phyloP scores from a whole-genome alignment of 2,329 filamentous ascomycete species.

The Fusarium oligoseptatum region DNA sequence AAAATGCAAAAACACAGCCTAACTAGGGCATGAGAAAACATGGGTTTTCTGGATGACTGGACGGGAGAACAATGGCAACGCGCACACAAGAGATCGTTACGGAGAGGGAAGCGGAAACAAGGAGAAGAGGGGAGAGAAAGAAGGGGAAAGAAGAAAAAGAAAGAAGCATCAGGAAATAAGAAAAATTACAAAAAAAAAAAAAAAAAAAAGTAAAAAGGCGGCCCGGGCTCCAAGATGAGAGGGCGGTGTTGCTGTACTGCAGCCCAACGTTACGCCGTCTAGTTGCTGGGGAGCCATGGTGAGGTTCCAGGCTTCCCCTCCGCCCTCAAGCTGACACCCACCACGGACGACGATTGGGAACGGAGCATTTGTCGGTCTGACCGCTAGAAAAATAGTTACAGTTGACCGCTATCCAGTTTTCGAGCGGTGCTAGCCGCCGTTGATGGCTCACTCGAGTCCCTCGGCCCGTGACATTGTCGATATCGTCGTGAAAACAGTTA shows the following conservation, averaged over 20 bases:
- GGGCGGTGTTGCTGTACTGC: slow-evolving; percentile 32
- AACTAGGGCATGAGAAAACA: slow-evolving; percentile 22
- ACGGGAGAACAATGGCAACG: not conserved
- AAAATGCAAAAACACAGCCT: slow-evolving; percentile 1
- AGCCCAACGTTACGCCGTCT: slow-evolving; percentile 41
- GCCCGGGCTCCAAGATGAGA: slow-evolving; percentile 32
- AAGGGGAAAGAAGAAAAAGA: slow-evolving; percentile 7
- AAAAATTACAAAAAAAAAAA: not conserved
- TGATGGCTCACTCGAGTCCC: not conserved
- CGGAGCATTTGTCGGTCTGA: slow-evolving; percentile 1
- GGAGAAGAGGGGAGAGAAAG: not conserved
- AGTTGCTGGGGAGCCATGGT: slow-evolving; percentile 36
- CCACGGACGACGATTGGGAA: not conserved
- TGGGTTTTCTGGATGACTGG: slow-evolving; percentile 4
- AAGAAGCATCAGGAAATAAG: not conserved
- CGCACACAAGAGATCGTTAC: not conserved
- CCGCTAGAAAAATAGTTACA: not conserved
- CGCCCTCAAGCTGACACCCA: not conserved
- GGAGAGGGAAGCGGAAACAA: not conserved
- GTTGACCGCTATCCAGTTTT: not conserved
- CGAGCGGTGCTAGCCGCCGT: not conserved
- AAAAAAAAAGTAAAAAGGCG: slow-evolving; percentile 15
- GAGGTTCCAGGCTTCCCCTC: slow-evolving; percentile 30
- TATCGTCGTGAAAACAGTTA: not conserved
- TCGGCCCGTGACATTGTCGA: not conserved